Evolutionary conservation across 1,284 basidiomycete genomes (phyloP).

Genomic region (Ceratobasidium sp.): DNA sequence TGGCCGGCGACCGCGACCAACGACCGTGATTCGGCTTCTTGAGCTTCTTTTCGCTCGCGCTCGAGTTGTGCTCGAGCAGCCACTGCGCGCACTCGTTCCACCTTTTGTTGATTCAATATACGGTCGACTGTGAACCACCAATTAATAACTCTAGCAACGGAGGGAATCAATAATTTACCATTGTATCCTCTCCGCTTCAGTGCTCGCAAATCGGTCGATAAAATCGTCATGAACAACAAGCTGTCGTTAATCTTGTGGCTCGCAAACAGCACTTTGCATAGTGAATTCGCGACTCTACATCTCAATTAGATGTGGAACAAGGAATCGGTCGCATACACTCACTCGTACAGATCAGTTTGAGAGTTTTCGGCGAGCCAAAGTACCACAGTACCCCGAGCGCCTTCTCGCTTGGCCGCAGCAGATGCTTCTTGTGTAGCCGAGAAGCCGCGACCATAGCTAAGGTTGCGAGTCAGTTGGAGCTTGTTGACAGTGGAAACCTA

Average conservation of each 20-base stretch:
- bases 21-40: conserved; percentile 18
- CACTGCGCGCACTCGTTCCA: conserved; percentile 57
- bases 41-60: conserved; percentile 33
- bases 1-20: conserved; percentile 3
- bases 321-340: conserved; percentile 53
- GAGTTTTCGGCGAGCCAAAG: conserved; percentile 80
- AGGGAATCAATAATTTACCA: conserved; percentile 59
- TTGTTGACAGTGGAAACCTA: conserved; percentile 34
- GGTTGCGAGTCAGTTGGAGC: conserved; percentile 59
- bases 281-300: conserved; percentile 76
- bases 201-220: conserved; percentile 87
- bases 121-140: conserved; percentile 74
- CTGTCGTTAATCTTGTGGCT: conserved; percentile 83
- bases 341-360: conserved; percentile 94
- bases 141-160: not conserved
- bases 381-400: conserved; percentile 70
- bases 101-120: conserved; percentile 84
- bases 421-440: conserved; percentile 70
- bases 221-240: conserved; percentile 89
- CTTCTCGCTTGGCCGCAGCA: conserved; percentile 71
- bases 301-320: conserved; percentile 21
- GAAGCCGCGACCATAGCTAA: conserved; percentile 54
- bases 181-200: conserved; percentile 89
- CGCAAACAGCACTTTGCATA: conserved; percentile 81
- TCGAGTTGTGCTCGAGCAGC: conserved; percentile 52